Percentiles rank a stretch among this genome's conserved stretches.
phyloP scores from a whole-genome alignment of 2,329 filamentous ascomycete species.

The Aspergillus eucalypticola region DNA sequence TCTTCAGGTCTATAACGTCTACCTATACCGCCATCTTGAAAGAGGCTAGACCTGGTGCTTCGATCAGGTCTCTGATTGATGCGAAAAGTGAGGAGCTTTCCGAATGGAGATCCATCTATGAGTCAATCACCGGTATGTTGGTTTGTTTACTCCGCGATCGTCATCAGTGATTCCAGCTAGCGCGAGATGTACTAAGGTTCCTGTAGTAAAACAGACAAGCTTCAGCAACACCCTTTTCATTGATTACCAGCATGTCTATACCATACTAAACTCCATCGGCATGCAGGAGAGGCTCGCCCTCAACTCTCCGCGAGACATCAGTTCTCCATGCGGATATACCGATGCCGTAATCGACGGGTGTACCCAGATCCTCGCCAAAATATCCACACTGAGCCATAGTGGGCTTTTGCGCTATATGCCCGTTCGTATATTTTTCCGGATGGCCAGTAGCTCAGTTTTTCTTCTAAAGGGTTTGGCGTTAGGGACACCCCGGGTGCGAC shows the following conservation, averaged over 20 bases:
- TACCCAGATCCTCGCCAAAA: constrained; percentile 47
- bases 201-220: background rate
- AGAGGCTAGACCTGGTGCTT: background rate
- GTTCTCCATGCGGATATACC: constrained; percentile 49
- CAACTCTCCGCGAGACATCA: constrained; percentile 13
- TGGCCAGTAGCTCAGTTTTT: constrained; percentile 53
- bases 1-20: constrained; percentile 24
- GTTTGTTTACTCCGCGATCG: background rate
- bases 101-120: constrained; percentile 11
- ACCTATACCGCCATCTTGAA: background rate
- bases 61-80: constrained; percentile 4
- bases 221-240: constrained; percentile 48
- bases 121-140: constrained; percentile 2
- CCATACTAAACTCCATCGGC: constrained; percentile 42
- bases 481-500: constrained; percentile 22
- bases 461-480: constrained; percentile 48
- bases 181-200: background rate
- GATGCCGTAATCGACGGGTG: constrained; percentile 52
- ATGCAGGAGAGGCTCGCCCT: constrained; percentile 44
- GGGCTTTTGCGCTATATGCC: constrained; percentile 40
- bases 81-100: constrained; percentile 14
- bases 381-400: constrained; percentile 43
- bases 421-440: constrained; percentile 51
- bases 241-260: constrained; percentile 44
- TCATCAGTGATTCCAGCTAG: background rate